Evolutionary conservation across 2,329 filamentous ascomycete species (phyloP).

Genomic region (Cadophora gregata): DNA sequence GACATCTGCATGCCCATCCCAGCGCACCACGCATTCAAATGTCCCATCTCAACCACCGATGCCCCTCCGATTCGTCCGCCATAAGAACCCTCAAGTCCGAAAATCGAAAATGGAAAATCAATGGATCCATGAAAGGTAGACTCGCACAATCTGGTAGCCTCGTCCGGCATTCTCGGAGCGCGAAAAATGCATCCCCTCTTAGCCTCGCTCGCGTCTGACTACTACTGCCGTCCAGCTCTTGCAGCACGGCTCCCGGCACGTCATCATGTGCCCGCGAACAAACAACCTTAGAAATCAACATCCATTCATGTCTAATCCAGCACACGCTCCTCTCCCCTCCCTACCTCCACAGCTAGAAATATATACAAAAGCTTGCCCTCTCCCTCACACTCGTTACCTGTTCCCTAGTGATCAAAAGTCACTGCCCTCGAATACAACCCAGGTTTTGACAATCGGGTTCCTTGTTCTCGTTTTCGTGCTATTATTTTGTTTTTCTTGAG

Average conservation of each 20-base stretch:
- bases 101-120: slow-evolving; percentile 4
- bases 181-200: background rate
- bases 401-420: background rate
- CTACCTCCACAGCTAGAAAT: background rate
- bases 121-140: background rate
- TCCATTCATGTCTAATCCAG: background rate
- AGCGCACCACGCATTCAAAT: background rate
- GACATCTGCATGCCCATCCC: background rate
- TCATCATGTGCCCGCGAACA: slow-evolving; percentile 25
- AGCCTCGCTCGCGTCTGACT: slow-evolving; percentile 24
- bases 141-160: slow-evolving; percentile 19
- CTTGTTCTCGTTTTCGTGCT: background rate
- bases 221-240: slow-evolving; percentile 19
- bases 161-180: slow-evolving; percentile 27
- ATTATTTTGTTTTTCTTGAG: background rate
- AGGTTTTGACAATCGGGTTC: slow-evolving; percentile 1
- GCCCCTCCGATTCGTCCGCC: background rate
- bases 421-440: background rate
- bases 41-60: background rate
- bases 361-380: background rate
- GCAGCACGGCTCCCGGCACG: slow-evolving; percentile 12
- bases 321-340: background rate
- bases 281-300: slow-evolving; percentile 21
- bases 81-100: background rate
- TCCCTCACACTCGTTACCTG: background rate